Percentiles rank a stretch among this genome's conserved stretches.
Conservation (phyloP, 768 basidiomycete genomes). For the Saitozyma sp. region DNA sequence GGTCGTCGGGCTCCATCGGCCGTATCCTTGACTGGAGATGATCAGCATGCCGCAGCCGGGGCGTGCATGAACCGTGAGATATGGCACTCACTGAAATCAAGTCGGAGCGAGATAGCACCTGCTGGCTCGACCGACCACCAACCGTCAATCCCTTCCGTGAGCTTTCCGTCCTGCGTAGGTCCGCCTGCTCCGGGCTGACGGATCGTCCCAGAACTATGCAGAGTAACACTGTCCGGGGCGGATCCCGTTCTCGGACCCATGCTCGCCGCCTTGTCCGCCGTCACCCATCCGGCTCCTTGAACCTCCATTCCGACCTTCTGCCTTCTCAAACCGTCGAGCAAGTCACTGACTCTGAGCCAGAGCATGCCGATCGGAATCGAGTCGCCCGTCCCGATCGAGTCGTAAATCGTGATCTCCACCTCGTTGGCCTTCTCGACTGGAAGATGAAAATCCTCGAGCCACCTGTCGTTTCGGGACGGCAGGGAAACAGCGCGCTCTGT, state of each 20-base stretch:
- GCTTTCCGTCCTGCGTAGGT: conserved; percentile 21
- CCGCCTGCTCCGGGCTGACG: conserved; percentile 24
- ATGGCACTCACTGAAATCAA: conserved; percentile 81
- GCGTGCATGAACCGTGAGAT: conserved; percentile 2
- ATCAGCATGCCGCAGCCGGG: neutral
- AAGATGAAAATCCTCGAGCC: conserved; percentile 98
- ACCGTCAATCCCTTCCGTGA: conserved; percentile 80
- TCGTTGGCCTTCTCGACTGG: conserved; percentile 97
- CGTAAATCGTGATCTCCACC: conserved; percentile 93
- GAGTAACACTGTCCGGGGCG: conserved; percentile 39
- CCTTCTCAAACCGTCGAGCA: conserved; percentile 86
- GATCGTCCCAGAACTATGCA: conserved; percentile 40
- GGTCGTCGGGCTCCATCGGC: conserved; percentile 78
- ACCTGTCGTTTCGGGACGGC: conserved; percentile 88
- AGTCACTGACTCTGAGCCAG: conserved; percentile 90
- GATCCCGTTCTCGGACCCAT: conserved; percentile 51
- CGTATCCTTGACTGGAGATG: conserved; percentile 84
- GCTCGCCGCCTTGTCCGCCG: conserved; percentile 62
- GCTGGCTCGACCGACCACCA: conserved; percentile 98
- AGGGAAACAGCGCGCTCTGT: conserved; percentile 89
- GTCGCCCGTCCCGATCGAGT: conserved; percentile 75
- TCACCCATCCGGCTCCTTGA: conserved; percentile 77
- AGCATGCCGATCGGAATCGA: conserved; percentile 88
- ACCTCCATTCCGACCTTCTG: conserved; percentile 89
- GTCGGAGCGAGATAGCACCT: conserved; percentile 80